These are phyloP conservation scores for Garcileccinum viscosum DNA, from an alignment of 1,284 basidiomycete species.

Conservation along the genomic window DNA sequence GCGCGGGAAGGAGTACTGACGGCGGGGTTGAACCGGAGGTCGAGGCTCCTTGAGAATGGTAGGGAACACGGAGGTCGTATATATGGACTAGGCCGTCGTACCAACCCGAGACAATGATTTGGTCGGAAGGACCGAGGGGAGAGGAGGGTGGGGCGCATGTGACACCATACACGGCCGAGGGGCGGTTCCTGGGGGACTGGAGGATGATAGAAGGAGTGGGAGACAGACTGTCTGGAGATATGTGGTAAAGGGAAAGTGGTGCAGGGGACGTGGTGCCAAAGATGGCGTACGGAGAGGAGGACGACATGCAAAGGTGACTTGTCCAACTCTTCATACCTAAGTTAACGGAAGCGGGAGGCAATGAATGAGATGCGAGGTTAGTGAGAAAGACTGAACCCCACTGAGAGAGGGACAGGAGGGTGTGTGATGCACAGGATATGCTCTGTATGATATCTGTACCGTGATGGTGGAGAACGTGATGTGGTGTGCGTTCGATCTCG, in stretches of 20 bases:
- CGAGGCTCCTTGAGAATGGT: constrained; percentile 1
- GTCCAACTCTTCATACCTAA: constrained; percentile 65
- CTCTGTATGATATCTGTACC: constrained; percentile 59
- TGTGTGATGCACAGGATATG: constrained; percentile 51
- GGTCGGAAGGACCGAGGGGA: constrained; percentile 70
- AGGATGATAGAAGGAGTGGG: constrained; percentile 54
- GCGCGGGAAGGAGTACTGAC: constrained; percentile 54
- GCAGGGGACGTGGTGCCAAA: constrained; percentile 66
- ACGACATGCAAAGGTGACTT: constrained; percentile 56
- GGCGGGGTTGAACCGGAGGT: constrained; percentile 7
- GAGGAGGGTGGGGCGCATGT: constrained; percentile 61
- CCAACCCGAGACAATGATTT: constrained; percentile 80
- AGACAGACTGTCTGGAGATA: constrained; percentile 54
- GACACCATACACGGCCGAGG: constrained; percentile 73
- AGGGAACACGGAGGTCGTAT: constrained; percentile 69
- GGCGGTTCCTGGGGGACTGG: constrained; percentile 42
- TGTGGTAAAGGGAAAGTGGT: constrained; percentile 63
- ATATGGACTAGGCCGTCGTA: constrained; percentile 74
- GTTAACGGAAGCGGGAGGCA: constrained; percentile 43
- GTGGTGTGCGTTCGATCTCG: constrained; percentile 23
- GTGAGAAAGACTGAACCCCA: constrained; percentile 56
- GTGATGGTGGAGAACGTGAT: constrained; percentile 41
- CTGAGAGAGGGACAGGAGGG: constrained; percentile 63
- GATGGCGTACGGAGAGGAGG: constrained; percentile 64
- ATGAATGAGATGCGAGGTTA: constrained; percentile 33